A percentile compares a stretch with the other conserved stretches of the same genome.
Evolutionary conservation across 2,329 filamentous ascomycete species (phyloP).

Genomic region (Pestalotiopsis sp.): DNA sequence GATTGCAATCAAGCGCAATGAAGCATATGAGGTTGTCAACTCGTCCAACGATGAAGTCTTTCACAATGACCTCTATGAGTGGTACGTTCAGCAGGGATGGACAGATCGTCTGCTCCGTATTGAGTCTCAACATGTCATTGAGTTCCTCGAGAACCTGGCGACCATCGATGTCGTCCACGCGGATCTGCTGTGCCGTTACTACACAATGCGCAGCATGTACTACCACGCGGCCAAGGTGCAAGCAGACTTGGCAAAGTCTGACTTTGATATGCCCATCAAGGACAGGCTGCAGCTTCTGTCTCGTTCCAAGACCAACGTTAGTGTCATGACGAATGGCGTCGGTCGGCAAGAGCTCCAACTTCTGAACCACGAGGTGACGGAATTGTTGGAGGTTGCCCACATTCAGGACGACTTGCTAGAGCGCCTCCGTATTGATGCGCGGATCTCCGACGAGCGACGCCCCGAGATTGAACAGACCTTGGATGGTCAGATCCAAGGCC

Average conservation of each 20-base stretch:
- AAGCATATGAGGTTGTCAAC: conserved; percentile 91
- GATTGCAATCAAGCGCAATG: conserved; percentile 76
- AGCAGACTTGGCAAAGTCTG: conserved; percentile 78
- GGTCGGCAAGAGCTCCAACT: conserved; percentile 82
- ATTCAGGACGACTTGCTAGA: conserved; percentile 92
- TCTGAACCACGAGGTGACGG: conserved; percentile 80
- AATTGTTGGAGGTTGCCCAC: conserved; percentile 88
- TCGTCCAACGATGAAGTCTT: conserved; percentile 90
- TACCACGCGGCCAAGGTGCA: conserved; percentile 89
- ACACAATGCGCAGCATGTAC: conserved; percentile 80
- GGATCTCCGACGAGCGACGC: conserved; percentile 67
- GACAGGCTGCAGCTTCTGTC: conserved; percentile 88
- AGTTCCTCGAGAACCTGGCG: conserved; percentile 80
- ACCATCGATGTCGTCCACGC: conserved; percentile 74
- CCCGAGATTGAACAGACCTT: conserved; percentile 67
- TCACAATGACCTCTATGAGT: conserved; percentile 95
- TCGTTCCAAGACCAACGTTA: conserved; percentile 89
- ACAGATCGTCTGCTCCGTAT: conserved; percentile 84
- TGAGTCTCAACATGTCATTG: conserved; percentile 82
- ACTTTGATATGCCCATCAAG: conserved; percentile 78
- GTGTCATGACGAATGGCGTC: conserved; percentile 76
- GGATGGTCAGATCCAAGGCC: conserved; percentile 75
- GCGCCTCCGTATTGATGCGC: conserved; percentile 71
- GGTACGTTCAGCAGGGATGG: conserved; percentile 88
- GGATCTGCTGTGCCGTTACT: conserved; percentile 91